These are phyloP conservation scores for Plenodomus biglobosus DNA, from an alignment of 2,329 filamentous ascomycete species.

Conservation along the genomic window DNA sequence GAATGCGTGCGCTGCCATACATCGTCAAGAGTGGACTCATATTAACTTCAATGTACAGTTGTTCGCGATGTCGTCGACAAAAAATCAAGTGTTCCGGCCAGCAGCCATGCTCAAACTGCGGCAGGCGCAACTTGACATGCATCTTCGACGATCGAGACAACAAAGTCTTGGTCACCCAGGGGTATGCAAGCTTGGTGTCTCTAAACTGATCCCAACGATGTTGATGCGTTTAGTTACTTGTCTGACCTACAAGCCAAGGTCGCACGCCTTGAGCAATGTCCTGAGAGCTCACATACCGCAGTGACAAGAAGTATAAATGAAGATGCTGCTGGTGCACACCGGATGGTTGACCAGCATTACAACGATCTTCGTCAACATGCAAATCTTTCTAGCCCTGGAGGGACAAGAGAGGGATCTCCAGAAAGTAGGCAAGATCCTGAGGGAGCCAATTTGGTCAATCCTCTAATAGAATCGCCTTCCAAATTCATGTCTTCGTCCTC, in stretches of 20 bases:
- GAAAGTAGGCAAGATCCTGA: constrained; percentile 20
- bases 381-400: constrained; percentile 14
- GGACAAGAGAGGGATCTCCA: constrained; percentile 23
- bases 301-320: neutral
- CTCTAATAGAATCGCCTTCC: constrained; percentile 26
- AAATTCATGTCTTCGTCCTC: constrained; percentile 32
- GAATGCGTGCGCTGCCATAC: constrained; percentile 16
- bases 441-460: constrained; percentile 27
- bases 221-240: constrained; percentile 22
- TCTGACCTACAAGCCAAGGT: constrained; percentile 29
- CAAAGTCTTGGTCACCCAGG: constrained; percentile 35
- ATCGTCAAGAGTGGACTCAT: neutral
- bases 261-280: constrained; percentile 17
- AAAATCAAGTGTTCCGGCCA: constrained; percentile 40
- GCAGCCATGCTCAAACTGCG: constrained; percentile 34
- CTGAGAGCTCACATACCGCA: neutral
- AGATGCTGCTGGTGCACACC: neutral
- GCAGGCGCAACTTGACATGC: constrained; percentile 28
- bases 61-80: constrained; percentile 33
- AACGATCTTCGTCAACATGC: neutral
- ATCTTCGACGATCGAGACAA: constrained; percentile 37
- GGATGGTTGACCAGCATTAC: neutral
- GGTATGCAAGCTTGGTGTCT: constrained; percentile 11
- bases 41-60: constrained; percentile 14
- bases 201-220: neutral